Evolutionary conservation across 331 rosid species (phyloP).

Genomic region (Quercus lobata): DNA sequence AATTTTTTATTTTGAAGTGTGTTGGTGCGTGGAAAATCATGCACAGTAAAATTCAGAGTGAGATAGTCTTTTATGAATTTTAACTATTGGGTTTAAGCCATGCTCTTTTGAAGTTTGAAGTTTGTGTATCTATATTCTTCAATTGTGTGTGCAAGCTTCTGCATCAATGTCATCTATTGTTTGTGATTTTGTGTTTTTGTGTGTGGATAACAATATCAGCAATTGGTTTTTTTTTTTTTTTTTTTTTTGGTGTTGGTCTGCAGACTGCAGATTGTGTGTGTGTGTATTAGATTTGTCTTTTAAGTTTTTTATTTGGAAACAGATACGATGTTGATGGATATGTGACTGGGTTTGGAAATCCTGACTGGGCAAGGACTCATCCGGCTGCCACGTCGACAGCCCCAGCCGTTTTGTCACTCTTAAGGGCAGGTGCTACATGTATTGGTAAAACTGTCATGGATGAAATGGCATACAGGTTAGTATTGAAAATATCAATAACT

Average conservation of each 20-base stretch:
- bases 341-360: conserved; percentile 82
- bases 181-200: not conserved
- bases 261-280: not conserved
- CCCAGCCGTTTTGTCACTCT: conserved; percentile 53
- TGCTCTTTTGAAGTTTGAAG: not conserved
- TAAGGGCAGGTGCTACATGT: conserved; percentile 73
- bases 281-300: too few relatives aligned
- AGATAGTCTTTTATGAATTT: not conserved
- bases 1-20: not conserved
- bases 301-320: too few relatives aligned
- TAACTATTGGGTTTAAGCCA: not conserved
- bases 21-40: not conserved
- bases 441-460: conserved; percentile 91
- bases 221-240: too few relatives aligned
- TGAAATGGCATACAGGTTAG: conserved; percentile 91
- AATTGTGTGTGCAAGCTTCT: not conserved
- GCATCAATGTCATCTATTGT: too few relatives aligned
- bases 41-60: too few relatives aligned
- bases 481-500: not conserved
- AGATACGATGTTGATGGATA: too few relatives aligned
- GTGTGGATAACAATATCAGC: not conserved
- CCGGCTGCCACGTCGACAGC: conserved; percentile 66
- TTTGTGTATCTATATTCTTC: not conserved
- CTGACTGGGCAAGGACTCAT: conserved; percentile 93
- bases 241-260: too few relatives aligned